Evolutionary conservation across 2,329 filamentous ascomycete species (phyloP).

Genomic region (Sclerotinia spermophila): DNA sequence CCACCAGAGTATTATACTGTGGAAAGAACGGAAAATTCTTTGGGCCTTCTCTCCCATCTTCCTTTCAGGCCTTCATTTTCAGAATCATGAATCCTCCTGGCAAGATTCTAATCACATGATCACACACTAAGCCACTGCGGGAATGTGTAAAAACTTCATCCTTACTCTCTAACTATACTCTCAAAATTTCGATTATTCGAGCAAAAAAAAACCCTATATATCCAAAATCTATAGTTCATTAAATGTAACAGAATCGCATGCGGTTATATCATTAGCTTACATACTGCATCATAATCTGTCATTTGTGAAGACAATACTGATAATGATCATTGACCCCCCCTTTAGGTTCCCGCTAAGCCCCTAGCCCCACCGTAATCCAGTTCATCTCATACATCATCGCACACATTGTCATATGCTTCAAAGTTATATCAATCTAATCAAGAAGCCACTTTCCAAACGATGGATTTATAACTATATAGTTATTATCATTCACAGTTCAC

Average conservation of each 20-base stretch:
- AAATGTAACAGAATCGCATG: not conserved
- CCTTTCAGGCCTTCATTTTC: no score
- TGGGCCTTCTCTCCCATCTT: no score
- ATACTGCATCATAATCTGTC: not conserved
- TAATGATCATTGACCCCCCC: not conserved
- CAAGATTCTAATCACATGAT: not conserved
- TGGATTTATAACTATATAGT: no score
- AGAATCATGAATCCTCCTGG: not conserved
- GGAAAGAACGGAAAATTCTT: no score
- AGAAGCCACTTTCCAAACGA: no score
- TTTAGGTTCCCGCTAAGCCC: conserved; percentile 2
- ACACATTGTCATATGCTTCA: not conserved
- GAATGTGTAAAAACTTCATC: not conserved
- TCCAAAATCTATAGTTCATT: accelerated
- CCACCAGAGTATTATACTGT: not conserved
- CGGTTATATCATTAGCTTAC: not conserved
- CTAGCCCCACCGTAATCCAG: not conserved
- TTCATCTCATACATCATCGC: not conserved
- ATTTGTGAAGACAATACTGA: not conserved
- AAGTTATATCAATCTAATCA: not conserved
- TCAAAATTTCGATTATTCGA: not conserved
- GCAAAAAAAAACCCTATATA: not conserved
- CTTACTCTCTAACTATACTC: not conserved
- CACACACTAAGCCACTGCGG: no score
- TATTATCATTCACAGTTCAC: no score